Conservation (phyloP, 2,329 filamentous ascomycete species). For the Botrytis paeoniae region DNA sequence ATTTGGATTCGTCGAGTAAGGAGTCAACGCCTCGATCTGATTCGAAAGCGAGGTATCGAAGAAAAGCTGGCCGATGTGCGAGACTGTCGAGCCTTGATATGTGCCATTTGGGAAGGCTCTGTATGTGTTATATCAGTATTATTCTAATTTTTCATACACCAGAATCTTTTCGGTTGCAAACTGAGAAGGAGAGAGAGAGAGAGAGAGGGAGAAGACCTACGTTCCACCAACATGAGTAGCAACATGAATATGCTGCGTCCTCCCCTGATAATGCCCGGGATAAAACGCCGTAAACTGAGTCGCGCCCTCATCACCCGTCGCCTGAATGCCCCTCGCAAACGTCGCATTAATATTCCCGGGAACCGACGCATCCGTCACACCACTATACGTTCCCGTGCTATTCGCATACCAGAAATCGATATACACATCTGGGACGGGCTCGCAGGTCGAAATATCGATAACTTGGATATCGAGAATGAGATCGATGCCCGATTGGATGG, state of each 20-base stretch:
- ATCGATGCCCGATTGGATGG: conserved; percentile 23
- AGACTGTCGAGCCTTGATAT: conserved; percentile 48
- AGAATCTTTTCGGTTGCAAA: too few species aligned
- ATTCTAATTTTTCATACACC: background rate
- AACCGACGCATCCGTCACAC: conserved; percentile 42
- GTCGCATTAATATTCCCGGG: conserved; percentile 42
- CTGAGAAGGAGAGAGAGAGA: too few species aligned
- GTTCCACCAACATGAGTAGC: conserved; percentile 45
- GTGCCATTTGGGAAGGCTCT: conserved; percentile 43
- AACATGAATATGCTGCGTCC: conserved; percentile 50
- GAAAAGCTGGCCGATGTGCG: conserved; percentile 63
- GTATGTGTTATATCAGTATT: background rate
- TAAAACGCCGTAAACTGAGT: conserved; percentile 44
- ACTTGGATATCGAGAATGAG: conserved; percentile 50
- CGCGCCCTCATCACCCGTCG: conserved; percentile 43
- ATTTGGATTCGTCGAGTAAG: conserved; percentile 49
- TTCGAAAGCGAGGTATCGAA: conserved; percentile 58
- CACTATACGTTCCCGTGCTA: conserved; percentile 49
- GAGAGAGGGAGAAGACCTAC: background rate
- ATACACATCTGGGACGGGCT: conserved; percentile 47
- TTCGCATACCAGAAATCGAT: conserved; percentile 53
- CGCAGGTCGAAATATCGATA: conserved; percentile 53
- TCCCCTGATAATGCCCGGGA: conserved; percentile 46
- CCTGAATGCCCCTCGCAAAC: conserved; percentile 44
- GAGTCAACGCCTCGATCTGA: conserved; percentile 47